phyloP scores from a whole-genome alignment of 2,329 filamentous ascomycete genomes.

The Botrytis tulipae region DNA sequence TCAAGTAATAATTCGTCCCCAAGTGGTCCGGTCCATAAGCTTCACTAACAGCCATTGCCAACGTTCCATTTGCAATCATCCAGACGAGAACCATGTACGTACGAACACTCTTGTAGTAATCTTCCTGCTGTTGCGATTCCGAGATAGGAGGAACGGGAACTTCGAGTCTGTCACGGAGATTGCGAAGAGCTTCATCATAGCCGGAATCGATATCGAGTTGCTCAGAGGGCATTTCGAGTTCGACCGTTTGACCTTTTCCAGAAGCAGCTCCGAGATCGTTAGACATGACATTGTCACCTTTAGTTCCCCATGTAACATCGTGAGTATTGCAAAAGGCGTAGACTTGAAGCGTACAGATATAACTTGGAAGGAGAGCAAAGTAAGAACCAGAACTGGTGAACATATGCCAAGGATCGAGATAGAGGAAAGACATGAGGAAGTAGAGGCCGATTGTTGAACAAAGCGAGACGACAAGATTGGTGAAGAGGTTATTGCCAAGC shows the following conservation, averaged over 20 bases:
- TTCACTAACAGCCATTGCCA: constrained; percentile 91
- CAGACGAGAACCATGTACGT: constrained; percentile 97
- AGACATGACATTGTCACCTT: constrained; percentile 93
- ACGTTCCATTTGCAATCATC: constrained; percentile 88
- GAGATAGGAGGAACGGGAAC: constrained; percentile 61
- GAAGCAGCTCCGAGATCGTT: constrained; percentile 88
- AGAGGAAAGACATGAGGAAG: constrained; percentile 93
- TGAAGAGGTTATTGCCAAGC: constrained; percentile 86
- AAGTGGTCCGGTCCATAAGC: constrained; percentile 72
- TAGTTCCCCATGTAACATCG: constrained; percentile 98
- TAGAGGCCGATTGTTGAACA: constrained; percentile 88
- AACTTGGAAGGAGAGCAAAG: constrained; percentile 85
- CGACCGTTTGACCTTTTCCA: constrained; percentile 71
- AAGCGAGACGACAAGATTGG: constrained; percentile 89
- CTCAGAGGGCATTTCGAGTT: constrained; percentile 96
- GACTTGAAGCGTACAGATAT: constrained; percentile 96
- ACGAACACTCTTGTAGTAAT: constrained; percentile 95
- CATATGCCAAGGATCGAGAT: constrained; percentile 99
- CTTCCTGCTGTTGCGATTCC: constrained; percentile 87
- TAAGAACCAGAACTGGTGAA: constrained; percentile 90
- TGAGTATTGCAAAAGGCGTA: constrained; percentile 99
- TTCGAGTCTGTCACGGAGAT: constrained; percentile 88
- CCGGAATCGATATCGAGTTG: constrained; percentile 97
- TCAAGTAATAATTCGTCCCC: constrained; percentile 83
- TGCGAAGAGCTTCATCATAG: constrained; percentile 94